Evolutionary conservation across 116 monocot genomes (phyloP), one percentile per base, ranked within the genome.

Genomic region (Zostera marina): DNA sequence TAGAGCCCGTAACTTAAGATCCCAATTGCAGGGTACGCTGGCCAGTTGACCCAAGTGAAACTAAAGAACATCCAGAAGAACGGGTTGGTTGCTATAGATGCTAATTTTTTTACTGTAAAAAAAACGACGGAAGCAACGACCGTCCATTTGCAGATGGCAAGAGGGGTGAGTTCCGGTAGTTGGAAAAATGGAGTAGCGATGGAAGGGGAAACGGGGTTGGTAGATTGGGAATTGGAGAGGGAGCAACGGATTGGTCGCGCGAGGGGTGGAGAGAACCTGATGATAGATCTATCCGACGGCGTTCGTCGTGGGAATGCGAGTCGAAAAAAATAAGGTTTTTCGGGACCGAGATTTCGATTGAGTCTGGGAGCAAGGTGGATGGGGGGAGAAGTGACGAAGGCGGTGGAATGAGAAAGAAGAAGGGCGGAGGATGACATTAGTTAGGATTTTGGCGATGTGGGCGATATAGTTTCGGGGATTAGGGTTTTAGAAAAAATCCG

Each of bases 11-110:
- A 70, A 20, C 55, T 0, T 1, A 70, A 80, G 26, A 75, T 41
- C 14, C 56, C 2, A n/a, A 49, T 9, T 9, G 88, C 80, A 49
- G 77, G 12, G 32, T 71, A 41, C 76, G 75, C 78, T 0, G 88
- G 88, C 77, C 78, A 88, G 78, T 78, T 83, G 63, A 83, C 5
- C 88, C 88, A 88, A 21, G 77, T 60, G 64, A 63, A 73, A 69
- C 78, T 77, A 68, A 83, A 80, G 73, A 83, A 88, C 14, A 63
- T 70, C 88, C 88, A 88, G 78, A 83, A 80, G 75, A 88, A 88
- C 13, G 88, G 83, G 68, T 42, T 67, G 43, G 69, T 44, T 47
- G 77, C 44, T 19, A 65, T 12, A 54, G 54, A 13, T 38, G 38
- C 21, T 15, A 58, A 19, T 44, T 20, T 65, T 62, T 59, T 80